These are phyloP conservation scores for Knoxdaviesia proteae DNA, from an alignment of 2,329 filamentous ascomycete genomes.

Conservation along the genomic window DNA sequence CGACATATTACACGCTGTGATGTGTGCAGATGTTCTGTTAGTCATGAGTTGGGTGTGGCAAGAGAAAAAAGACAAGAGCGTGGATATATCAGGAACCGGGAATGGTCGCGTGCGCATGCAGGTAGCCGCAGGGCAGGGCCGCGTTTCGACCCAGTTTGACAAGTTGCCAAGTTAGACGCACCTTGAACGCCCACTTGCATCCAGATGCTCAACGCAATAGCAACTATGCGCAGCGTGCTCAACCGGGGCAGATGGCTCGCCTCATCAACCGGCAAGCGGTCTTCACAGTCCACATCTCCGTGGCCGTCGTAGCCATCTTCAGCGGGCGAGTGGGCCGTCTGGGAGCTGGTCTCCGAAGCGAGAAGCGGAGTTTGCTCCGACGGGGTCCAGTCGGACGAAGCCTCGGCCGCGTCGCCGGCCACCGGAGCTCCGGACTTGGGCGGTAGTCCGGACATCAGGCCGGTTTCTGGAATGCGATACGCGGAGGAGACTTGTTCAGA, in stretches of 20 bases:
- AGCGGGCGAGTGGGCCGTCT: neutral
- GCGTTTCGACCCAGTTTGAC: too few relatives aligned
- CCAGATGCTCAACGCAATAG: conserved; percentile 2
- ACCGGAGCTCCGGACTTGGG: too few relatives aligned
- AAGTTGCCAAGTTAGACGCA: neutral
- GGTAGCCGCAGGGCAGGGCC: too few relatives aligned
- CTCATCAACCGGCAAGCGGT: neutral
- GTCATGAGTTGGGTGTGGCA: neutral
- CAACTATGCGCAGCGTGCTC: neutral
- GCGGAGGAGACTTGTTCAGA: too few relatives aligned
- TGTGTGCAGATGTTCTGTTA: neutral
- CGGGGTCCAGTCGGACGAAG: too few relatives aligned
- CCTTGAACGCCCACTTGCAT: conserved; percentile 3
- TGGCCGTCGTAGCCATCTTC: neutral
- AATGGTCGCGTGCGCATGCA: too few relatives aligned
- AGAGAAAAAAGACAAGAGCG: neutral
- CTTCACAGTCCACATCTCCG: neutral
- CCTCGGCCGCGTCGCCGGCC: too few relatives aligned
- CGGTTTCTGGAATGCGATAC: too few relatives aligned
- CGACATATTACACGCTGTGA: conserved; percentile 46
- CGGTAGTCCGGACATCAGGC: too few relatives aligned
- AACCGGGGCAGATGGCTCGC: neutral
- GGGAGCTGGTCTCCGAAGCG: neutral
- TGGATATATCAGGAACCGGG: too few relatives aligned
- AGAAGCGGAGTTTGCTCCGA: too few relatives aligned